Conservation (phyloP, 192 early-diverging fungal genomes). For the Dimargaris verticillata region DNA sequence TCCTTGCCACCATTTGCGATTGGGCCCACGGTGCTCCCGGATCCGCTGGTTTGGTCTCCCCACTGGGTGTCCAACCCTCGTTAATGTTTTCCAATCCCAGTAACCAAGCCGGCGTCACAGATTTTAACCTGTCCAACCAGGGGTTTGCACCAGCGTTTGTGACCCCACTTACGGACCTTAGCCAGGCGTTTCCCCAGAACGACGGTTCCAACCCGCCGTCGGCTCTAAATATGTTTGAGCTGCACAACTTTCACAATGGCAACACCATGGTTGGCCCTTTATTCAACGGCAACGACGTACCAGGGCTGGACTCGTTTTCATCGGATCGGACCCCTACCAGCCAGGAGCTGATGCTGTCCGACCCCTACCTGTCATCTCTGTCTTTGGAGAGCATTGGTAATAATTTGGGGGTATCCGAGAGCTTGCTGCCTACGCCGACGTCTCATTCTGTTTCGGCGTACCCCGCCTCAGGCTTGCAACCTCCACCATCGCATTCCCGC, state of each 20-base stretch:
- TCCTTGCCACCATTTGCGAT: too few species aligned
- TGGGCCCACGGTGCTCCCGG: too few species aligned
- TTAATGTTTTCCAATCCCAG: constrained; percentile 10
- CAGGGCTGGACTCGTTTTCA: neutral
- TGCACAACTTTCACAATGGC: neutral
- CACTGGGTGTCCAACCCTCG: too few species aligned
- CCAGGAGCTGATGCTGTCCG: too few species aligned
- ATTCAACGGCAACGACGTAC: neutral
- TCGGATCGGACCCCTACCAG: neutral
- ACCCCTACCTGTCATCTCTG: too few species aligned
- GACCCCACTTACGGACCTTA: neutral
- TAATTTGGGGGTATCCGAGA: too few species aligned
- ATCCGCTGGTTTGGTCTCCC: too few species aligned
- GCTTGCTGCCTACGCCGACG: too few species aligned
- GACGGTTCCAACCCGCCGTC: too few species aligned
- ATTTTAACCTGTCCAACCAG: constrained; percentile 5
- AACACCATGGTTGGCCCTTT: neutral
- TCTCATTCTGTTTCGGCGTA: too few species aligned
- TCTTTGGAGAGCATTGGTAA: too few species aligned
- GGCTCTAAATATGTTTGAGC: neutral
- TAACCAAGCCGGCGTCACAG: neutral
- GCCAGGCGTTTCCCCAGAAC: neutral
- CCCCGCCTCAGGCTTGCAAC: too few species aligned
- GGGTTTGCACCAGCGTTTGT: constrained; percentile 8
- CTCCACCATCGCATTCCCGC: neutral